Evolutionary conservation across 805 yeast species (phyloP).

Genomic region (Tetrapisispora fleetii): DNA sequence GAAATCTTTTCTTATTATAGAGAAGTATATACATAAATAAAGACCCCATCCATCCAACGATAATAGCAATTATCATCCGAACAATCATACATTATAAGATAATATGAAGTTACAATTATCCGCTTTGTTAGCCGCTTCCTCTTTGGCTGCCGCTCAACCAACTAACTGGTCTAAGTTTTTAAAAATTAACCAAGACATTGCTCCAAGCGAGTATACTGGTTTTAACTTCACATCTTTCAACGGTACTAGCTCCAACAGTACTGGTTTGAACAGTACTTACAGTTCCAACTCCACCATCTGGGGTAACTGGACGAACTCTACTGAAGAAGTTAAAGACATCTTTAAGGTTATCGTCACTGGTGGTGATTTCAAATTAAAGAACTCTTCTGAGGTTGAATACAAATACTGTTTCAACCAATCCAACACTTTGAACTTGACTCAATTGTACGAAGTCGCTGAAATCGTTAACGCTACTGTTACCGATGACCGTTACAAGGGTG

Average conservation of each 20-base stretch:
- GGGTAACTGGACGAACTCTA: conserved; percentile 4
- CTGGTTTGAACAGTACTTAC: background rate
- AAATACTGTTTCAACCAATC: conserved; percentile 15
- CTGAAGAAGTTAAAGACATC: conserved; percentile 4
- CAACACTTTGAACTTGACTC: conserved; percentile 16
- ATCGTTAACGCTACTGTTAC: conserved; percentile 9
- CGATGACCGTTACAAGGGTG: conserved; percentile 10
- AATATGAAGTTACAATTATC: conserved; percentile 3
- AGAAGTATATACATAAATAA: no score
- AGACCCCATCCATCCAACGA: no score
- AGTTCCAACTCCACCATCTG: conserved; percentile 1
- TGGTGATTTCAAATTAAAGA: conserved; percentile 11
- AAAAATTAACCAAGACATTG: background rate
- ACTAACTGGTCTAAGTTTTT: conserved; percentile 2
- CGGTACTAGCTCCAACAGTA: background rate
- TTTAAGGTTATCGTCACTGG: conserved; percentile 17
- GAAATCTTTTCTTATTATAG: no score
- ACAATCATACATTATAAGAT: background rate
- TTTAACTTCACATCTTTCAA: no score
- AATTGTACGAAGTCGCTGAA: conserved; percentile 15
- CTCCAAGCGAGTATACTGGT: no score
- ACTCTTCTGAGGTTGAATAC: conserved; percentile 6
- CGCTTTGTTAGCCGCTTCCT: conserved; percentile 10
- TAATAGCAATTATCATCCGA: no score
- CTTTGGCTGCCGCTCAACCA: conserved; percentile 14